Evolutionary conservation across 2,329 filamentous ascomycete species (phyloP).

Genomic region (Hypoxylon sp.): DNA sequence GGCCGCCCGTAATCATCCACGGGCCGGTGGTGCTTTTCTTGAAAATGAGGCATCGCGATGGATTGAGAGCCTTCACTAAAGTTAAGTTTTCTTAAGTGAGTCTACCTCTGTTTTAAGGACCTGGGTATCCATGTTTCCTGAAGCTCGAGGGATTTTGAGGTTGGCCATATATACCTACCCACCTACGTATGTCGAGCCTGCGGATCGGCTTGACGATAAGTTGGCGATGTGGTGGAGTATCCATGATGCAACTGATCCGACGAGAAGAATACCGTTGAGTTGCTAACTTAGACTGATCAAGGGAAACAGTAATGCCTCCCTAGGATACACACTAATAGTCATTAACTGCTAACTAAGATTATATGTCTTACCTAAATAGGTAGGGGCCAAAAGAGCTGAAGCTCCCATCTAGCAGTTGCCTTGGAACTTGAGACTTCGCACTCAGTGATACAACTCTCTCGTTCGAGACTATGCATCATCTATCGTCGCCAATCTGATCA

Average conservation of each 20-base stretch:
- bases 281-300: not conserved
- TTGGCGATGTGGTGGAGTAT: slow-evolving; percentile 28
- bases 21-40: slow-evolving; percentile 19
- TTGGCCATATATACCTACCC: slow-evolving; percentile 1
- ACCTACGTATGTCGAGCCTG: not conserved
- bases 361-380: slow-evolving; percentile 5
- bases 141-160: not conserved
- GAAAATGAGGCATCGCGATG: slow-evolving; percentile 19
- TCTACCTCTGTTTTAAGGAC: not conserved
- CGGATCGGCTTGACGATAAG: slow-evolving; percentile 10
- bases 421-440: slow-evolving; percentile 28
- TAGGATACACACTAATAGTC: slow-evolving; percentile 1
- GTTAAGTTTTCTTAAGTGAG: not conserved
- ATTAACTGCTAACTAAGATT: slow-evolving; percentile 20
- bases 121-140: slow-evolving; percentile 2
- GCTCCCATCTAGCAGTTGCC: slow-evolving; percentile 13
- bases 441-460: not conserved
- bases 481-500: slow-evolving; percentile 20
- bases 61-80: not conserved
- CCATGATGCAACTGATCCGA: slow-evolving; percentile 31
- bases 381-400: slow-evolving; percentile 25
- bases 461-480: not conserved
- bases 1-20: slow-evolving; percentile 1
- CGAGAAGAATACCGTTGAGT: not conserved
- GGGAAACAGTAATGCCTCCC: not conserved